Percentiles rank a stretch among this genome's conserved stretches.
Evolutionary conservation across 2,329 filamentous ascomycete genomes (phyloP).

Genomic region (Verruconis gallopava): DNA sequence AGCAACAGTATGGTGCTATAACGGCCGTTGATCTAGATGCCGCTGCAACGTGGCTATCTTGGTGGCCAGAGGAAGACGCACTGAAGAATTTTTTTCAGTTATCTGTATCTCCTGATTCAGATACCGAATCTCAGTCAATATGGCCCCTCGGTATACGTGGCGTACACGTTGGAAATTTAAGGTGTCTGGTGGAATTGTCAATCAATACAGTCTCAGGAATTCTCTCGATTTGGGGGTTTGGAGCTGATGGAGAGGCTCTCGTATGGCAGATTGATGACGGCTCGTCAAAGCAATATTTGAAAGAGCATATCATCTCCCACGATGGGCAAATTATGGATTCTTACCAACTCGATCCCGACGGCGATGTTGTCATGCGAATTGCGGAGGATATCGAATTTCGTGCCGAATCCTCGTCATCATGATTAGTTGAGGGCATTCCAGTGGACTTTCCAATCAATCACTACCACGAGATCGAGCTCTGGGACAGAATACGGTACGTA

Average conservation of each 20-base stretch:
- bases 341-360: background rate
- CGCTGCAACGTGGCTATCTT: slow-evolving; percentile 1
- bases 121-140: slow-evolving; percentile 17
- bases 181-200: slow-evolving; percentile 37
- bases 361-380: background rate
- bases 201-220: slow-evolving; percentile 29
- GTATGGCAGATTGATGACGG: slow-evolving; percentile 11
- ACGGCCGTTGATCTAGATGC: background rate
- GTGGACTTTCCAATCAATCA: no score
- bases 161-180: slow-evolving; percentile 33
- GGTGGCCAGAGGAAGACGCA: slow-evolving; percentile 4
- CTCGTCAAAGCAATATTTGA: background rate
- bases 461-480: no score
- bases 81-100: background rate
- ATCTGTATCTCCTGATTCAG: slow-evolving; percentile 12
- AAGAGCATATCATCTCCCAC: background rate
- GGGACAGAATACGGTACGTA: no score
- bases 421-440: no score
- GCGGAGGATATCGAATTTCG: no score
- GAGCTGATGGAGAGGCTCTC: slow-evolving; percentile 29
- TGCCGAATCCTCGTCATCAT: no score
- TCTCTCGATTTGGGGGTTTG: slow-evolving; percentile 42
- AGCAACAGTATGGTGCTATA: slow-evolving; percentile 14
- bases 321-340: slow-evolving; percentile 4
- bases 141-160: slow-evolving; percentile 41